Base-by-base conservation (phyloP, 352 stramenopile genomes). In the Phytophthora europaea region DNA sequence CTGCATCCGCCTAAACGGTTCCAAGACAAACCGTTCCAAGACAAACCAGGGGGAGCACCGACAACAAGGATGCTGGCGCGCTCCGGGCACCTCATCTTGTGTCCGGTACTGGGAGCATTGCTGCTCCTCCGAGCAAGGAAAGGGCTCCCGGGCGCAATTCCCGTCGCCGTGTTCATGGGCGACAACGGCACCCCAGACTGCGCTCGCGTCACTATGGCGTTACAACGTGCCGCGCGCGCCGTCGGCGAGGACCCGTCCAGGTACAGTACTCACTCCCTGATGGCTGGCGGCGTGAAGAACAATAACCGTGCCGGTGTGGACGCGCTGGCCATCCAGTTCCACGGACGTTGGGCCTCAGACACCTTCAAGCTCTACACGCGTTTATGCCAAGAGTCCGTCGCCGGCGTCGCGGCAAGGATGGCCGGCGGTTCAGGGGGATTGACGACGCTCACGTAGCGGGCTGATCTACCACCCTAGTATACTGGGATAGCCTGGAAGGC, bases 221-320 rank as follows among this genome's bases (percentile, higher is more conserved):
- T 70, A 12, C 18, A 56, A 10, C 16, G 8, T 4, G 51, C 52
- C 1, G 62, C 52, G 1, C 15, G 7, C 4, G 6, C 9, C 2
- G 6, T 9, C 3, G 52, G 52, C 1, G 40, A 63, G 15, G 40
- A 62, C 6, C 62, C 62, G 15, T 1, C 1, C 1, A 16, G 12
- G 0, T 70, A 20, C 40, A n/a, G 53, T 4, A 40, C 53, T 0
- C 43, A 69, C 26, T 63, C 62, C 0, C 52, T 62, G 2, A 57
- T 53, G 6, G 9, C 52, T 0, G 63, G 53, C 10, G 38, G 63
- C 2, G 53, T 53, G 2, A 63, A 53, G 1, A 36, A 57, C 40
- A 64, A 64, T 40, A 58, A 63, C 18, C 26, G 63, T 0, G 28
- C 26, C 1, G 63, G 38, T 2, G 40, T 63, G 6, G 53, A 70